These are phyloP conservation scores for Parietaria judaica DNA, from an alignment of 306 rosid species.

Conservation along the genomic window DNA sequence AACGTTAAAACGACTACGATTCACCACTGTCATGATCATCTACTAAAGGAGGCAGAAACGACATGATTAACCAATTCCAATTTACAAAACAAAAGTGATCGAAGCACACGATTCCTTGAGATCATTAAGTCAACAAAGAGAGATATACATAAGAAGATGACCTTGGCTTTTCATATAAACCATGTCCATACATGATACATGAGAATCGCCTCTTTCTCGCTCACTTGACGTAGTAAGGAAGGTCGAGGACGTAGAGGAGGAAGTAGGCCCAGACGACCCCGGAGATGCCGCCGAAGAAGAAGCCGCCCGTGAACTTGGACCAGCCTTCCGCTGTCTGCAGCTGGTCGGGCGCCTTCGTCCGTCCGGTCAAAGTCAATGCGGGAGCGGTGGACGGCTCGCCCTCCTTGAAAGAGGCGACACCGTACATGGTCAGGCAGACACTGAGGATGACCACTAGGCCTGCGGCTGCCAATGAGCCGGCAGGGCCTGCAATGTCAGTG, in stretches of 20 bases:
- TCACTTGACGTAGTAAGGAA: conserved; percentile 46
- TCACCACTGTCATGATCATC: too few species aligned
- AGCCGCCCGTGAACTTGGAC: conserved; percentile 93
- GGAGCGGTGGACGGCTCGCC: conserved; percentile 93
- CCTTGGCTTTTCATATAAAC: too few species aligned
- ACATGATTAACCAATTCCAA: too few species aligned
- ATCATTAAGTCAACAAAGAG: too few species aligned
- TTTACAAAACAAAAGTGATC: too few species aligned
- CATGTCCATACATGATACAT: too few species aligned
- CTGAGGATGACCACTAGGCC: conserved; percentile 85
- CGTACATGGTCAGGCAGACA: conserved; percentile 66
- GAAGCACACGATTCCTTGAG: too few species aligned
- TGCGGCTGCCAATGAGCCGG: conserved; percentile 81
- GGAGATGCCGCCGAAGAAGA: conserved; percentile 93
- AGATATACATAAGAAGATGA: too few species aligned
- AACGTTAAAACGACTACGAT: too few species aligned
- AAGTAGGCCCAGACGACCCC: conserved; percentile 89
- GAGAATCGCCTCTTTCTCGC: too few species aligned
- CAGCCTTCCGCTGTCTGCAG: conserved; percentile 91
- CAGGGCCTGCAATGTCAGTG: conserved; percentile 55
- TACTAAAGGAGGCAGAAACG: too few species aligned
- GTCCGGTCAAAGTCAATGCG: conserved; percentile 63
- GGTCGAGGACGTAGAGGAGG: conserved; percentile 66
- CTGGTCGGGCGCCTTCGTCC: conserved; percentile 86
- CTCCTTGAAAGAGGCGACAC: conserved; percentile 75